These are phyloP conservation scores for Penicillium roqueforti DNA, from an alignment of 495 filamentous ascomycete species.

Conservation along the genomic window DNA sequence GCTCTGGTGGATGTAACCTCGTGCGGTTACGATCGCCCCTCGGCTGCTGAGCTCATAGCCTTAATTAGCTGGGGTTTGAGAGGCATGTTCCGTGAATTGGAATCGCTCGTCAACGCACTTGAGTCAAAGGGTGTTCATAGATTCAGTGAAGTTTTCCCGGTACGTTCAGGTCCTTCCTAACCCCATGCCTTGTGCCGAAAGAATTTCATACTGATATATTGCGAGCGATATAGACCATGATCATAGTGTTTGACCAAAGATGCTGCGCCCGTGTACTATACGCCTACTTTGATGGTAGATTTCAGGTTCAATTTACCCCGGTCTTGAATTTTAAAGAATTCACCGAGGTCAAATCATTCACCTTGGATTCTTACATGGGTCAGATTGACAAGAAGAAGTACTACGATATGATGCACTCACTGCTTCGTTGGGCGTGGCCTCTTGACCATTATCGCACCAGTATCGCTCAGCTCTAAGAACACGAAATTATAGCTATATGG, in stretches of 20 bases:
- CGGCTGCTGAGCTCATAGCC: neutral
- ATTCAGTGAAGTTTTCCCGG: neutral
- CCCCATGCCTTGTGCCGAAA: neutral
- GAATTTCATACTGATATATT: neutral
- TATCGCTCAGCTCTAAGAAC: neutral
- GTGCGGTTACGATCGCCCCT: neutral
- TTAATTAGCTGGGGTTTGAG: neutral
- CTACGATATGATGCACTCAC: neutral
- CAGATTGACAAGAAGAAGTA: neutral
- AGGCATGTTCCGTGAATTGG: neutral
- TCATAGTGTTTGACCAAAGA: neutral
- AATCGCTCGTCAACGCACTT: neutral
- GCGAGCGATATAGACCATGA: neutral
- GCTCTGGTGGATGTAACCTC: neutral
- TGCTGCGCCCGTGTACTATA: neutral
- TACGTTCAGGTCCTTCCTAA: neutral
- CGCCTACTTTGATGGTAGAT: neutral
- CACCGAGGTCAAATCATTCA: neutral
- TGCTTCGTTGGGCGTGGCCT: slow-evolving; percentile 1
- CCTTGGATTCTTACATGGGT: neutral
- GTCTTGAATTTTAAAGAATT: neutral
- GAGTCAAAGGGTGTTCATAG: neutral
- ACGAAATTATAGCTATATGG: neutral
- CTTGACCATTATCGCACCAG: neutral
- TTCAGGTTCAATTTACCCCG: neutral